Percentiles rank a stretch among this genome's conserved stretches.
These are phyloP conservation scores for Tremella yokohamensis DNA, from an alignment of 768 basidiomycete genomes.

Conservation along the genomic window DNA sequence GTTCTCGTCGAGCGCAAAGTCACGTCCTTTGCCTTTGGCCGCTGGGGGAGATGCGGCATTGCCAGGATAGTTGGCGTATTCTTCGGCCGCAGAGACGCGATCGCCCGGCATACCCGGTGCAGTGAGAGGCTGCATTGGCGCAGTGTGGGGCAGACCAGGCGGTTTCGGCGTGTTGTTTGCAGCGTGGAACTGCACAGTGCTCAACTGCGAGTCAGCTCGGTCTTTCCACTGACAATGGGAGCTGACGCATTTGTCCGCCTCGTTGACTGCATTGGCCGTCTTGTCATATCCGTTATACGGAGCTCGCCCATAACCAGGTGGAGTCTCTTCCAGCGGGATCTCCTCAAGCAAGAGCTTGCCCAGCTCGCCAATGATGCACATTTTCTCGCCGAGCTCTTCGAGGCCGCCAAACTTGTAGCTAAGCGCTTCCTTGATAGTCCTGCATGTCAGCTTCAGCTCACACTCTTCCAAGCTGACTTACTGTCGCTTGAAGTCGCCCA, in stretches of 20 bases:
- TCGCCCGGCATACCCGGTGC: slow-evolving; percentile 8
- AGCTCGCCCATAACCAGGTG: slow-evolving; percentile 71
- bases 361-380: slow-evolving; percentile 59
- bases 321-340: slow-evolving; percentile 74
- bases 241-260: slow-evolving; percentile 56
- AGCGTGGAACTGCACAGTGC: slow-evolving; percentile 34
- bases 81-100: slow-evolving; percentile 37
- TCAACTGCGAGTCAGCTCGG: slow-evolving; percentile 17
- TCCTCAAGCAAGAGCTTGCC: slow-evolving; percentile 61
- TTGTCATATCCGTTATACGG: slow-evolving; percentile 65
- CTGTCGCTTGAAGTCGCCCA: slow-evolving; percentile 78
- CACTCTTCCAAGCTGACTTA: slow-evolving; percentile 16
- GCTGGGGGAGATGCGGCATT: slow-evolving; percentile 28
- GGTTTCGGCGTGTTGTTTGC: slow-evolving; percentile 24
- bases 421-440: slow-evolving; percentile 65
- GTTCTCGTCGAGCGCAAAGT: slow-evolving; percentile 31
- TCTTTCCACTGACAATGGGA: background rate
- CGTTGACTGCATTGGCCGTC: slow-evolving; percentile 62
- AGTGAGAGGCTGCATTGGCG: slow-evolving; percentile 13
- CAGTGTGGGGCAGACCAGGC: slow-evolving; percentile 31
- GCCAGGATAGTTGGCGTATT: slow-evolving; percentile 38
- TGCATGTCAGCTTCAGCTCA: slow-evolving; percentile 12
- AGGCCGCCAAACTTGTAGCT: slow-evolving; percentile 82
- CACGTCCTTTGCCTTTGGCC: slow-evolving; percentile 20
- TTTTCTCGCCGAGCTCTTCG: slow-evolving; percentile 78